Base-by-base conservation (phyloP, 768 basidiomycete species). In the Mycena filopes region DNA sequence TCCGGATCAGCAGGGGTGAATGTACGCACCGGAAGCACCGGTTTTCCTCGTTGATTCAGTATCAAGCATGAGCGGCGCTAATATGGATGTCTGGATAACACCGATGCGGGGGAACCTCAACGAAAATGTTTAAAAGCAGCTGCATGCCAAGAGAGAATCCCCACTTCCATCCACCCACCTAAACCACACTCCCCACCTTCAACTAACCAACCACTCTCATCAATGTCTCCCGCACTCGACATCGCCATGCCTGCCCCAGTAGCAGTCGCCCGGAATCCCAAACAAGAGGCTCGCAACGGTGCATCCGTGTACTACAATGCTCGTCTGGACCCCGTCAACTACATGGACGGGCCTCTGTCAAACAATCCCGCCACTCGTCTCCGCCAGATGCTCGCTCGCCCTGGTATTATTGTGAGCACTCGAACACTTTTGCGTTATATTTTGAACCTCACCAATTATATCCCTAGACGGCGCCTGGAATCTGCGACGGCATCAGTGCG, bases 321-420 rank as follows among this genome's bases (percentile, higher is more conserved):
- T 49, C 89, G 90, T 31, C 77, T 92, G 18, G 88, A 91, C 74
- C 87, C 90, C 26, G 82, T 83, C 72, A 89, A 91, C 74, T 92
- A 82, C 75, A 73, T 89, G 47, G 84, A 91, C 9, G 91, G 90
- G 1, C 89, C 90, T 4, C 78, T 93, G 9, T 92, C 91, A 1
- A 72, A 77, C 62, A 88, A 92, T 71, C 84, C 91, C 20, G 83
- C 90, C 9, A 93, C 91, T 0, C 85, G 91, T 41, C 84, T 93
- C 46, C 87, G 91, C 43, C 89, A 90, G 68, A 78, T 89, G 83
- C 81, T 89, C 11, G 88, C 84, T 4, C 82, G 91, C 49, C 91
- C 91, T 11, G 91, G 91, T 26, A 92, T 92, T 48, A 87, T 92
- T 47, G 91, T 92, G 78, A 66, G 88, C 80, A 42, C n/a, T 0